Evolutionary conservation across 306 rosid genomes (phyloP), one percentile per base, ranked within the genome.

Genomic region (Prunus mume): DNA sequence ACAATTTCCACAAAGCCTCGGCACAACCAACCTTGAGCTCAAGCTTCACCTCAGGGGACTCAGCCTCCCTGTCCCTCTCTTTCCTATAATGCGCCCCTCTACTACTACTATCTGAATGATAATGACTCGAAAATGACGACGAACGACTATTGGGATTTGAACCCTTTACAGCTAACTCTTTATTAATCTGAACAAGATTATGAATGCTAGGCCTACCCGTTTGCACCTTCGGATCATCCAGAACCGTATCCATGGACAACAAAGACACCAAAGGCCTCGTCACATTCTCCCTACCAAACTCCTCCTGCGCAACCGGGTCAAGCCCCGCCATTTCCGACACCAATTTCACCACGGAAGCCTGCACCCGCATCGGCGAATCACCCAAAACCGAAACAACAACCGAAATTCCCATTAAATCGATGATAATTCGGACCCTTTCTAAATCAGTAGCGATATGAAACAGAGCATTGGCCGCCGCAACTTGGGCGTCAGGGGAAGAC

Each of bases 1-100:
- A 89, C 69, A 94, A 86, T 74, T 88, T 94, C 96, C 97, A 94
- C 46, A 94, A 71, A 20, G 98, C 98, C 85, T 83, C 84, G 2
- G 97, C 90, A 78, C 97, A 94, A 69, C 82, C 86, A 34, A 86
- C 75, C 82, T 88, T 92, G 66, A 90, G 69, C 69, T 71, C 69
- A 41, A 82, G 85, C 88, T 88, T 90, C 56, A 86, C 67, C 68
- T 86, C 93, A 4, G 75, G 82, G 74, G 83, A 79, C 78, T 94
- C 97, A 27, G 41, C 77, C 74, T 91, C 93, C 20, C 72, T 89
- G 25, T 87, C 96, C 85, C 56, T 89, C 28, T 87, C 96, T 82
- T 74, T 89, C 41, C 82, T 78, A n/a, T 74, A 32, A 61, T 80
- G 77, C 54, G 87, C 87, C 5, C 90, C 89, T 65, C 91, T 61